Base-by-base conservation (phyloP, 331 rosid genomes). In the Arachis monticola region DNA sequence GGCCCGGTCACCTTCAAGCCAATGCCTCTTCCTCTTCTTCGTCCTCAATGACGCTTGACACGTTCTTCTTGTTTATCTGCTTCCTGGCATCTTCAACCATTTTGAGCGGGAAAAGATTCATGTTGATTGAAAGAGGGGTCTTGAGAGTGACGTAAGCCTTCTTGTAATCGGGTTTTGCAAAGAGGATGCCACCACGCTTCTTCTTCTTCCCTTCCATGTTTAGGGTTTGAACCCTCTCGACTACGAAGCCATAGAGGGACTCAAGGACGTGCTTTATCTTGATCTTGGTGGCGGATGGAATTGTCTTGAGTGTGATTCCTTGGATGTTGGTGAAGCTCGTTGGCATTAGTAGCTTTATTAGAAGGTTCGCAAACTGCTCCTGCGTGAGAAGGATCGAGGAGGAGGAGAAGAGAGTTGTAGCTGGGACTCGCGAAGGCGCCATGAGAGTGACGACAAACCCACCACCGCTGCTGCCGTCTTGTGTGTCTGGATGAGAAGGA, bases 181-280 rank as follows among this genome's bases (percentile, higher is more conserved):
- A 44, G 38, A 93, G 30, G 0, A 93, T 46, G 0, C 97, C 96
- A 0, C 93, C 97, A 1, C 84, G 81, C 74, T 91, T 88, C 90
- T 86, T 93, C 85, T 94, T 94, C 85, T 92, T 94, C 5, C 97
- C 97, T 10, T 92, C 96, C 96, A 86, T 94, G 88, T 94, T 94
- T 1, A 91, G 81, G 8, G 98, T 94, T 7, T 75, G 91, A 55
- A 94, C 99, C 80, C 88, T 88, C 1, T 89, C 97, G 57, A 93
- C 92, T n/a, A 91, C 87, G 80, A 91, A 93, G 6, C 98, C 96
- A 71, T 93, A 93, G 62, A 93, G 97, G 74, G 93, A 89, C 74
- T 91, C 92, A 1, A 93, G 95, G 40, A 90, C 93, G 73, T 93
- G 94, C 88, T 91, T 93, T 87, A 93, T 93, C 85, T 94, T 97